phyloP scores from a whole-genome alignment of 2,329 filamentous ascomycete species.

The Epichloe gansuensis region DNA sequence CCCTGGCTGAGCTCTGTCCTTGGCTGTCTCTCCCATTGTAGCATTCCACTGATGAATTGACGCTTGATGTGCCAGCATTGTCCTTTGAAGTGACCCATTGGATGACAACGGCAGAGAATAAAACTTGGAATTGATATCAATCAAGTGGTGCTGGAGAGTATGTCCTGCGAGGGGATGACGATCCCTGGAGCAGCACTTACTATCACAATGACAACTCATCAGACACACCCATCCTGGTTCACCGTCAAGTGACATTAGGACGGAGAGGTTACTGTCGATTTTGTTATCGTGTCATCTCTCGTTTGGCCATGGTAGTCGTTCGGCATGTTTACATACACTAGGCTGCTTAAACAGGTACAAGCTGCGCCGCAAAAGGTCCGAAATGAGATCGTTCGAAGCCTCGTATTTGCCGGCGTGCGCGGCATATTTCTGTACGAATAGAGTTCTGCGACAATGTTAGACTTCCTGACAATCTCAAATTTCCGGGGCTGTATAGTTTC shows the following conservation, averaged over 20 bases:
- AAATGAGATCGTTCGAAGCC: slow-evolving; percentile 39
- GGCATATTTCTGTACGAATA: slow-evolving; percentile 40
- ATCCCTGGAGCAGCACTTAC: slow-evolving; percentile 24
- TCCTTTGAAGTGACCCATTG: slow-evolving; percentile 46
- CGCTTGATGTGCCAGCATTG: slow-evolving; percentile 23
- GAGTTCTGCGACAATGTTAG: slow-evolving; percentile 26
- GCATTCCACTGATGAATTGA: slow-evolving; percentile 5
- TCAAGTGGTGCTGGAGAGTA: neutral
- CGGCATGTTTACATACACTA: slow-evolving; percentile 32
- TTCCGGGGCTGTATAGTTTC: neutral
- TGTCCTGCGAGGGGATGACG: neutral
- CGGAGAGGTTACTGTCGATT: slow-evolving; percentile 39
- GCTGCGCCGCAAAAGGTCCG: slow-evolving; percentile 48
- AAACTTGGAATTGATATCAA: slow-evolving; percentile 26
- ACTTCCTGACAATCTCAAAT: neutral
- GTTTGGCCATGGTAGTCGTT: neutral
- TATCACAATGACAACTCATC: slow-evolving; percentile 52
- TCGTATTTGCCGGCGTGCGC: slow-evolving; percentile 26
- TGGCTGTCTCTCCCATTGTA: slow-evolving; percentile 9
- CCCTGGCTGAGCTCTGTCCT: neutral
- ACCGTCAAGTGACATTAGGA: slow-evolving; percentile 45
- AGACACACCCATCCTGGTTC: slow-evolving; percentile 55
- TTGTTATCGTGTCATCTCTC: neutral
- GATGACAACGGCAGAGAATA: slow-evolving; percentile 48
- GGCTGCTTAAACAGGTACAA: slow-evolving; percentile 44